Percentiles rank a stretch among this genome's conserved stretches.
phyloP scores from a whole-genome alignment of 148 eudicot species.

The Cornus kousa region DNA sequence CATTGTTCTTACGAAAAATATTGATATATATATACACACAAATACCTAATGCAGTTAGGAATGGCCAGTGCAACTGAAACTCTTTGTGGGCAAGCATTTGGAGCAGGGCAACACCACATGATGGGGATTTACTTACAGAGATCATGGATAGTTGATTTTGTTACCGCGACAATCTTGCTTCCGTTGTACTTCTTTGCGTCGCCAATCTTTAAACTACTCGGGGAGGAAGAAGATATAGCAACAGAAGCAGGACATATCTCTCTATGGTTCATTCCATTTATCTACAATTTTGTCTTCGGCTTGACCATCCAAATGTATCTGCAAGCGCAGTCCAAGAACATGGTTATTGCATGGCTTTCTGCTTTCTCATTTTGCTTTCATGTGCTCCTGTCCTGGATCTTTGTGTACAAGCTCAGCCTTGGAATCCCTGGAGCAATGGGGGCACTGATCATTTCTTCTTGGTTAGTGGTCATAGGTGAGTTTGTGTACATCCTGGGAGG shows the following conservation, averaged over 20 bases:
- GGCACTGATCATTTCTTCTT: conserved; percentile 40
- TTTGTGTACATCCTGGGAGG: conserved; percentile 54
- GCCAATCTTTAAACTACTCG: conserved; percentile 45
- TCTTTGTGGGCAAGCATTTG: conserved; percentile 77
- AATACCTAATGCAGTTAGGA: conserved; percentile 41
- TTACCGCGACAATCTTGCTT: conserved; percentile 40
- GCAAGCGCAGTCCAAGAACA: conserved; percentile 69
- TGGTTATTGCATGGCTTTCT: conserved; percentile 44
- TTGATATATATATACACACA: no score
- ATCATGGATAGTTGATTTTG: conserved; percentile 62
- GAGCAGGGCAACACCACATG: conserved; percentile 65
- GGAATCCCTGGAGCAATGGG: conserved; percentile 54
- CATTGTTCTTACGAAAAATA: no score
- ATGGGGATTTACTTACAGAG: conserved; percentile 67
- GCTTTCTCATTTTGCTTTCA: conserved; percentile 33
- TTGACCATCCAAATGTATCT: conserved; percentile 65
- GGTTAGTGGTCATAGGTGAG: conserved; percentile 47
- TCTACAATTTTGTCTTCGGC: conserved; percentile 38
- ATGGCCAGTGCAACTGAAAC: conserved; percentile 75
- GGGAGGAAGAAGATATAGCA: conserved; percentile 44
- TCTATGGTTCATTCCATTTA: conserved; percentile 56
- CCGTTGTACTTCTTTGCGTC: conserved; percentile 50
- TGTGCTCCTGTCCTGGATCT: conserved; percentile 52
- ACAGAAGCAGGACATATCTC: conserved; percentile 39
- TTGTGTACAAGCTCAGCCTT: conserved; percentile 30